A percentile compares a stretch with the other conserved stretches of the same genome.
Conservation (phyloP, 2,329 filamentous ascomycete genomes). For the Lachnellula subtilissima region DNA sequence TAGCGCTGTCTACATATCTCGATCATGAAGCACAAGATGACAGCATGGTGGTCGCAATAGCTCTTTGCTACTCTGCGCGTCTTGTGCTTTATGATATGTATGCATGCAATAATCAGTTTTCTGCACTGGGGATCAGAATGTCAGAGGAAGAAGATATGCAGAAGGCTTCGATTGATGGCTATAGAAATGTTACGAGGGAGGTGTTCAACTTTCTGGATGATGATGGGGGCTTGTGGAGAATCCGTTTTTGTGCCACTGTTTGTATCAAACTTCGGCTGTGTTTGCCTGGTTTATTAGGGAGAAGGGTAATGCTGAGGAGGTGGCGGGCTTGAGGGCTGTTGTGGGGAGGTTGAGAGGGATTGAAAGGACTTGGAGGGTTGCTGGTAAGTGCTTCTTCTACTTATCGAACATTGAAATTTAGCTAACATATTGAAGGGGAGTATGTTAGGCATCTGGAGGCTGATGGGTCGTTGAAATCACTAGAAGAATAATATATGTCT, state of each 20-base stretch:
- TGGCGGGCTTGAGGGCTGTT: background rate
- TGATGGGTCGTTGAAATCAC: background rate
- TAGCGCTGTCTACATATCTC: background rate
- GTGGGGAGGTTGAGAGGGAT: background rate
- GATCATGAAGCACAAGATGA: background rate
- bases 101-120: constrained; percentile 4
- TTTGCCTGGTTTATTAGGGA: constrained; percentile 4
- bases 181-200: background rate
- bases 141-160: constrained; percentile 8
- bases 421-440: background rate
- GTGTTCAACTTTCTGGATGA: background rate
- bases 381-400: background rate
- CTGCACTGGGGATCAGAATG: background rate
- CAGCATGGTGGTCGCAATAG: background rate
- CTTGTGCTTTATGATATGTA: constrained; percentile 6
- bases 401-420: background rate
- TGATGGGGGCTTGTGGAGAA: background rate
- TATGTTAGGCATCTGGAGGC: background rate
- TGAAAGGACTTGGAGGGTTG: background rate
- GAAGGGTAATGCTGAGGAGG: background rate
- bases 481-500: background rate
- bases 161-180: background rate
- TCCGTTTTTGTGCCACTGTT: background rate
- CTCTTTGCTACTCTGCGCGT: constrained; percentile 6
- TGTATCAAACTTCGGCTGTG: constrained; percentile 5